phyloP scores from a whole-genome alignment of 176 grass and related monocot genomes.

The Elaeis guineensis region DNA sequence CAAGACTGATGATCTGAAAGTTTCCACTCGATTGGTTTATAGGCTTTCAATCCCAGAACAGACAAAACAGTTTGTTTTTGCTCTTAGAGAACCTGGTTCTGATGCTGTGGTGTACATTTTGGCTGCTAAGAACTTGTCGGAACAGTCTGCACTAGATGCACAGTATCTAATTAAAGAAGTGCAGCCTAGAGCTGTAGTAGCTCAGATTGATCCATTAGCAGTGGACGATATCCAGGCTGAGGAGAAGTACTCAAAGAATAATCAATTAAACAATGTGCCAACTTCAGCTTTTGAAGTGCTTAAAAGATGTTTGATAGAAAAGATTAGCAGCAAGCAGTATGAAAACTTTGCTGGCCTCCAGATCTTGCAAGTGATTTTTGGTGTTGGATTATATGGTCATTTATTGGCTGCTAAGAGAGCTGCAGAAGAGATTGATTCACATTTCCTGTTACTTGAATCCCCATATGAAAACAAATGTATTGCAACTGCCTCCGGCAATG shows the following conservation, averaged over 20 bases:
- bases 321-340: constrained; percentile 69
- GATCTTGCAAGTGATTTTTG: constrained; percentile 86
- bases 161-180: constrained; percentile 67
- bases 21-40: constrained; percentile 48
- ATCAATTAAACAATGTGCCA: constrained; percentile 40
- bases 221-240: constrained; percentile 58
- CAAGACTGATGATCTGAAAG: constrained; percentile 59
- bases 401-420: constrained; percentile 80
- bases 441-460: constrained; percentile 81
- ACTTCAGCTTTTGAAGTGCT: constrained; percentile 74
- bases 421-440: constrained; percentile 49
- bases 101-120: constrained; percentile 67
- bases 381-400: constrained; percentile 80
- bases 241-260: constrained; percentile 44
- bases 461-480: constrained; percentile 51
- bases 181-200: constrained; percentile 58
- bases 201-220: constrained; percentile 53
- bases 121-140: constrained; percentile 67
- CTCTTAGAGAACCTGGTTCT: constrained; percentile 53
- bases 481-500: constrained; percentile 5
- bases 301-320: constrained; percentile 66
- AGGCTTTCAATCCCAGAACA: constrained; percentile 62
- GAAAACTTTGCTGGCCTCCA: constrained; percentile 67
- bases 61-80: constrained; percentile 90
- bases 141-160: constrained; percentile 67